phyloP scores from a whole-genome alignment of 257 asterid species.

The Petrea volubilis region DNA sequence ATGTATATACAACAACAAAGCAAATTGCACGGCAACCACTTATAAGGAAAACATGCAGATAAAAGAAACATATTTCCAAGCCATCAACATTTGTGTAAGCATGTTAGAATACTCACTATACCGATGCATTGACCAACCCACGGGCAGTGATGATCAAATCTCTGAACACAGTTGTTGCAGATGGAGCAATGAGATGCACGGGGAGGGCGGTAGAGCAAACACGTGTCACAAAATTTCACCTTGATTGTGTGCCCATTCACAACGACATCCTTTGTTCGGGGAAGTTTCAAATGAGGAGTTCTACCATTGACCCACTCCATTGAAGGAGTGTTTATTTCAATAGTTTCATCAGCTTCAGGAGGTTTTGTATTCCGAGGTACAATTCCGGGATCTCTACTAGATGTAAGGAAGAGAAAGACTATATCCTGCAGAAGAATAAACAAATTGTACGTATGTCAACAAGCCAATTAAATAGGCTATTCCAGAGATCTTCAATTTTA shows the following conservation, averaged over 20 bases:
- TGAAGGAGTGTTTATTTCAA: conserved; percentile 60
- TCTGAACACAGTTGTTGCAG: conserved; percentile 93
- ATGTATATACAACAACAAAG: not conserved
- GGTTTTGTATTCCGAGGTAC: conserved; percentile 65
- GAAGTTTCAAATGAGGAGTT: conserved; percentile 73
- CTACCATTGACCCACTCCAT: conserved; percentile 89
- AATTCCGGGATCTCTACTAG: conserved; percentile 87
- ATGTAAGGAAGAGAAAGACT: conserved; percentile 64
- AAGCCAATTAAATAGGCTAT: not conserved
- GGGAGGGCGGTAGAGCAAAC: conserved; percentile 92
- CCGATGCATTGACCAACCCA: conserved; percentile 99
- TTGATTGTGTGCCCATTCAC: conserved; percentile 74
- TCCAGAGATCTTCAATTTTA: not conserved
- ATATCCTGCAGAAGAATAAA: conserved; percentile 58
- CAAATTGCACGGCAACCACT: not conserved
- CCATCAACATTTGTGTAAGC: conserved; percentile 1
- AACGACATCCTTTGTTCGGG: conserved; percentile 66
- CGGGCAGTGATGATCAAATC: conserved; percentile 92
- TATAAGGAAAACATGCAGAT: not conserved
- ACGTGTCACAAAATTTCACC: conserved; percentile 84
- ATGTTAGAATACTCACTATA: conserved; percentile 50
- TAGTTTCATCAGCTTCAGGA: conserved; percentile 60
- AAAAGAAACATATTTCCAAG: not conserved
- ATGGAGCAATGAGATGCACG: conserved; percentile 96
- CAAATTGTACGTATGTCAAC: conserved; percentile 3